These are phyloP conservation scores for Neltuma alba DNA, from an alignment of 306 rosid species.

Conservation along the genomic window DNA sequence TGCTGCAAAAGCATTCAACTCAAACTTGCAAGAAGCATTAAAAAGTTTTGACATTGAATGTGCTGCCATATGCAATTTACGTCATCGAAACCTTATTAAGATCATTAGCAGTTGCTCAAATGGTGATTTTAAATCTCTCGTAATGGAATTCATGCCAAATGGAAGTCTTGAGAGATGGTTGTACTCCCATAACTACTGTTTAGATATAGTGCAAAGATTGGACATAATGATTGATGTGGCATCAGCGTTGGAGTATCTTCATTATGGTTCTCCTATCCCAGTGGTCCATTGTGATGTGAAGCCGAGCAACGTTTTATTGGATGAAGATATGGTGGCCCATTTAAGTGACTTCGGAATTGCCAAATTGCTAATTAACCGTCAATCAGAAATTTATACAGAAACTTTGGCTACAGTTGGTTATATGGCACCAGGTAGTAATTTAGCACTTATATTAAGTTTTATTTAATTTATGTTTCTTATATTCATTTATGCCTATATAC, in stretches of 20 bases:
- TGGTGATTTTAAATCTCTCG: background rate
- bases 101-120: background rate
- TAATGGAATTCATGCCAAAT: constrained; percentile 11
- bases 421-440: constrained; percentile 2
- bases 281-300: constrained; percentile 4
- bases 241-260: background rate
- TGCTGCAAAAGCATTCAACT: background rate
- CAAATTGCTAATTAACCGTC: background rate
- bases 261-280: background rate
- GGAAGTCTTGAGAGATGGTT: constrained; percentile 7
- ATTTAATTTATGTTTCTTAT: background rate
- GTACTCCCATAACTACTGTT: background rate
- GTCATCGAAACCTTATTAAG: background rate
- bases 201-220: background rate
- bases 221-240: constrained; percentile 14
- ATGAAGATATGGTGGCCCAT: constrained; percentile 9
- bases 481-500: background rate
- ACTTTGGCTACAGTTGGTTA: background rate
- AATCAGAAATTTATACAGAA: background rate
- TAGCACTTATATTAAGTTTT: background rate
- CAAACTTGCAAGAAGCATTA: background rate
- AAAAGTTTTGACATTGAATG: background rate
- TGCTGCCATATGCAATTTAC: background rate
- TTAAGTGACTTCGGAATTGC: background rate
- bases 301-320: background rate